Evolutionary conservation across 768 basidiomycete genomes (phyloP).

Genomic region (Termitomyces sp.): DNA sequence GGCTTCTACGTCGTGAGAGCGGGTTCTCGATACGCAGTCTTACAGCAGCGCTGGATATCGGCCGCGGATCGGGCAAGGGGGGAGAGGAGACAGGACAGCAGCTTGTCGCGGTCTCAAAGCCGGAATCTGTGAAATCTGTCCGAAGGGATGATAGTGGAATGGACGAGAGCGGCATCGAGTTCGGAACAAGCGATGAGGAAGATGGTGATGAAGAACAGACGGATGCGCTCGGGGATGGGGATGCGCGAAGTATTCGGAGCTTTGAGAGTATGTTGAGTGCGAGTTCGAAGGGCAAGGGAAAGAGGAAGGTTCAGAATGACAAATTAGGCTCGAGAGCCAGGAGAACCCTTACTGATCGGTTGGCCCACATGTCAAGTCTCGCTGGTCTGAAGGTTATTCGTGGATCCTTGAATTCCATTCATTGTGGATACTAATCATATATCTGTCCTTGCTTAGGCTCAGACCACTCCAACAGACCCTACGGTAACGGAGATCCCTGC

Average conservation of each 20-base stretch:
- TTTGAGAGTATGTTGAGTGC: constrained; percentile 82
- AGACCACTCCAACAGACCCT: constrained; percentile 17
- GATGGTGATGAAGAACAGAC: constrained; percentile 35
- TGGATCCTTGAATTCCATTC: background rate
- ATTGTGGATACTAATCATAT: background rate
- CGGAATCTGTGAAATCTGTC: constrained; percentile 27
- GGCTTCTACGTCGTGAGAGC: constrained; percentile 66
- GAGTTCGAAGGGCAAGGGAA: constrained; percentile 21
- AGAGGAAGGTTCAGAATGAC: constrained; percentile 12
- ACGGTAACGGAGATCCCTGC: constrained; percentile 24
- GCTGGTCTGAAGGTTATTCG: constrained; percentile 36
- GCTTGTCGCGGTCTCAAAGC: constrained; percentile 39
- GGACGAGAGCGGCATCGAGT: constrained; percentile 20
- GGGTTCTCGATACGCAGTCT: constrained; percentile 82
- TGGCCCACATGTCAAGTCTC: constrained; percentile 71
- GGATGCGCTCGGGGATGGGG: constrained; percentile 37
- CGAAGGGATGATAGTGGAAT: constrained; percentile 27
- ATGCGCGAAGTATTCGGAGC: constrained; percentile 74
- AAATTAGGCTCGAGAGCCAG: constrained; percentile 26
- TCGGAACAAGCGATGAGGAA: constrained; percentile 28
- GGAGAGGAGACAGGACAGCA: constrained; percentile 40
- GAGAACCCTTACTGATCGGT: constrained; percentile 74
- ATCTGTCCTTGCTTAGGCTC: constrained; percentile 15
- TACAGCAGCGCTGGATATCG: constrained; percentile 51
- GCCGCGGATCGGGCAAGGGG: constrained; percentile 28